Conservation (phyloP, 208 protist species). For the Trichomonas tenax region DNA sequence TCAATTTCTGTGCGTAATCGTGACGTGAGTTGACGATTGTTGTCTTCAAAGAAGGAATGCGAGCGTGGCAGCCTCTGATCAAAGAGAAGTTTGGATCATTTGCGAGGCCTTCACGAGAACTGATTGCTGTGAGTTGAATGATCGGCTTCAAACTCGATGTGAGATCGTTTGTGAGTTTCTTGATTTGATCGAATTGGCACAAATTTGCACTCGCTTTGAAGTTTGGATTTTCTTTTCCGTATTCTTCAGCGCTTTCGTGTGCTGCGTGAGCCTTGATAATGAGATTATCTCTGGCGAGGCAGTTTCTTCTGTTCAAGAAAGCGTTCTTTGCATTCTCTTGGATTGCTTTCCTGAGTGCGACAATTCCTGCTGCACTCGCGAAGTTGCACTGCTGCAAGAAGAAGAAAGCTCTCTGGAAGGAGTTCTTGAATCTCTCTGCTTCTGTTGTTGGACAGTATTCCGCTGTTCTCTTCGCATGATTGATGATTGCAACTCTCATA, state of each 20-base stretch:
- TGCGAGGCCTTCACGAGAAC: background rate
- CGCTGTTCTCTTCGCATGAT: background rate
- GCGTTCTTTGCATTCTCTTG: background rate
- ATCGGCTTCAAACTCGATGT: background rate
- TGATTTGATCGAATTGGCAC: background rate
- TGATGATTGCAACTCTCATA: background rate
- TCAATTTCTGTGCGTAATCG: background rate
- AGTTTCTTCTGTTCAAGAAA: background rate
- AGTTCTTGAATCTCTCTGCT: background rate
- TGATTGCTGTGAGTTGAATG: background rate
- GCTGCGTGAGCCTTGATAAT: background rate
- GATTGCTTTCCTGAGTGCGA: background rate
- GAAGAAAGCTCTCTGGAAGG: background rate
- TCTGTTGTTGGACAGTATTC: background rate
- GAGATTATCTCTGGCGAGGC: background rate
- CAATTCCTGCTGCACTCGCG: background rate
- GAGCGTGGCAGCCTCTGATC: background rate
- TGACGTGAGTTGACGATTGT: background rate
- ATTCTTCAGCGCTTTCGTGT: background rate
- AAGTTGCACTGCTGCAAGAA: background rate
- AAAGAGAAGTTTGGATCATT: background rate
- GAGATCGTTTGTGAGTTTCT: background rate
- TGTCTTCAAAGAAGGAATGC: background rate
- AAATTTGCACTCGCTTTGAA: background rate
- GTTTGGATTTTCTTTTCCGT: background rate